Percentiles rank a stretch among this genome's conserved stretches.
Evolutionary conservation across 2,329 filamentous ascomycete genomes (phyloP).

Genomic region (Aspergillus texensis): DNA sequence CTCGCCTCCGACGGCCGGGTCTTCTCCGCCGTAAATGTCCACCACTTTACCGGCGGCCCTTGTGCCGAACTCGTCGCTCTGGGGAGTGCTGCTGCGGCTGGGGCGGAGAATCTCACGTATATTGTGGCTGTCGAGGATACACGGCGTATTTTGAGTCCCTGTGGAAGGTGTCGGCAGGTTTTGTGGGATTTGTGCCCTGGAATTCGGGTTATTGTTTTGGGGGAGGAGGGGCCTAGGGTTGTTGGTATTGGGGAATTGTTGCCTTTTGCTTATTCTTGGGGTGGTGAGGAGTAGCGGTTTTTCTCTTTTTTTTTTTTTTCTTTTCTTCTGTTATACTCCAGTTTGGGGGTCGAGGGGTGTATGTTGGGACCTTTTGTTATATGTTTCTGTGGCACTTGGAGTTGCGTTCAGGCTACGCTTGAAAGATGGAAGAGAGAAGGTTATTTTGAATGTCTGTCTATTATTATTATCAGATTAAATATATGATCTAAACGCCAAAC

Average conservation of each 20-base stretch:
- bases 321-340: not conserved
- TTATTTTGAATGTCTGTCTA: not conserved
- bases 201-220: conserved; percentile 26
- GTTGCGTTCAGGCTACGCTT: not conserved
- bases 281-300: not conserved
- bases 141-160: conserved; percentile 27
- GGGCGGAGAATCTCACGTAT: conserved; percentile 22
- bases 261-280: conserved; percentile 12
- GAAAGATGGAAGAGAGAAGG: not conserved
- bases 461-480: not conserved
- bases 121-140: conserved; percentile 29
- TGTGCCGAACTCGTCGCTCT: conserved; percentile 34
- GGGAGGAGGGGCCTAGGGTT: not conserved
- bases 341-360: not conserved
- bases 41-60: conserved; percentile 32
- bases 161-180: conserved; percentile 33
- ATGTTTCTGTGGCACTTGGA: not conserved
- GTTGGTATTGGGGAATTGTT: conserved; percentile 11
- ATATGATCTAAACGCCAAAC: not conserved
- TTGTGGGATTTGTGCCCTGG: conserved; percentile 29
- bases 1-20: conserved; percentile 22
- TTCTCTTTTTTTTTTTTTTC: not conserved
- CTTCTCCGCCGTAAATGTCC: conserved; percentile 31
- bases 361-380: not conserved
- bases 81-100: conserved; percentile 28